Conservation (phyloP, 257 asterid genomes). For the Verbascum thapsus region DNA sequence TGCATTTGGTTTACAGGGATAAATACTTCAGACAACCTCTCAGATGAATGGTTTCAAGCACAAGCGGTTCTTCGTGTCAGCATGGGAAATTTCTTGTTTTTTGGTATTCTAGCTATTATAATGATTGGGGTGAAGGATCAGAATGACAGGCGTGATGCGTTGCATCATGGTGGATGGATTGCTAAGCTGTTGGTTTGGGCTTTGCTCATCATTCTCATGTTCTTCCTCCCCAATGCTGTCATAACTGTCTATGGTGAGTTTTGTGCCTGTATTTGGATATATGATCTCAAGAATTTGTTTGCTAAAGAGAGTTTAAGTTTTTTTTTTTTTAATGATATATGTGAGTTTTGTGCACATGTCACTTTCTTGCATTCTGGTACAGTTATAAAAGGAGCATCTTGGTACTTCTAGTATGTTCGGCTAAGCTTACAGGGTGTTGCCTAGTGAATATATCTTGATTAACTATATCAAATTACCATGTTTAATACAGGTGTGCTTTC, state of each 20-base stretch:
- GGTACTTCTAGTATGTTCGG: conserved; percentile 26
- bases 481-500: conserved; percentile 79
- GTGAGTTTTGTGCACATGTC: neutral
- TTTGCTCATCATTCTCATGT: conserved; percentile 79
- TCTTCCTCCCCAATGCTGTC: conserved; percentile 77
- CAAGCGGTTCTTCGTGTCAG: conserved; percentile 98
- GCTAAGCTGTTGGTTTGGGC: conserved; percentile 79
- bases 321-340: neutral
- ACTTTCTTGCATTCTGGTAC: conserved; percentile 9
- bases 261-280: neutral
- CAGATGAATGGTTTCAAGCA: conserved; percentile 79
- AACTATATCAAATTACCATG: conserved; percentile 13
- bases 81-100: conserved; percentile 93
- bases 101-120: conserved; percentile 70
- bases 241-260: conserved; percentile 65
- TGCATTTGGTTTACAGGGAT: conserved; percentile 64
- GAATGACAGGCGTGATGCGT: conserved; percentile 87
- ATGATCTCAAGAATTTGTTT: neutral
- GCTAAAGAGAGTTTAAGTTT: neutral
- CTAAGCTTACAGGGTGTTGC: too few relatives aligned
- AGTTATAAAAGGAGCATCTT: neutral
- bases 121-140: conserved; percentile 96
- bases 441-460: neutral
- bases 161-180: conserved; percentile 94
- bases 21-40: conserved; percentile 62